These are phyloP conservation scores for Tribonema minus DNA, from an alignment of 108 stramenopile species.

Conservation along the genomic window DNA sequence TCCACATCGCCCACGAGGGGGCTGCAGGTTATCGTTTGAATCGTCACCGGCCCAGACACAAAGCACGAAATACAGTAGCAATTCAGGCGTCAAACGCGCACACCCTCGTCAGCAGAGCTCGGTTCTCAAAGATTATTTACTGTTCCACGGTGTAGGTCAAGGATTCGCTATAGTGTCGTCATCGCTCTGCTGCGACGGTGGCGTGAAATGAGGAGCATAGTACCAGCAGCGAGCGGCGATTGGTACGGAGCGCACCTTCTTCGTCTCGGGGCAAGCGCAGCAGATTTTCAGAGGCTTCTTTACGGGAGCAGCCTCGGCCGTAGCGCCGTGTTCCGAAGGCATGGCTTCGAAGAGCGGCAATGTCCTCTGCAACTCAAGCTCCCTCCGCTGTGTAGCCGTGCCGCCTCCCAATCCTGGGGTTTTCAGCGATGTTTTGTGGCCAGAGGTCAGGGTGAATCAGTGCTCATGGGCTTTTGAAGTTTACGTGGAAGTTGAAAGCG, in stretches of 20 bases:
- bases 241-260: slow-evolving; percentile 58
- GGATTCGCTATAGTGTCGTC: background rate
- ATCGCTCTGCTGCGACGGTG: background rate
- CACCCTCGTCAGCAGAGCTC: slow-evolving; percentile 18
- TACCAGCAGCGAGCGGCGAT: background rate
- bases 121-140: slow-evolving; percentile 42
- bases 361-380: background rate
- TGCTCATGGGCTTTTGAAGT: too few relatives aligned
- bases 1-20: background rate
- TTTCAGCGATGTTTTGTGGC: too few relatives aligned
- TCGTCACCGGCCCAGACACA: background rate
- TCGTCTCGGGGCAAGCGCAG: slow-evolving; percentile 96
- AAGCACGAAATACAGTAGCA: background rate
- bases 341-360: background rate
- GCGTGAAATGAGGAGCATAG: background rate
- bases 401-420: background rate
- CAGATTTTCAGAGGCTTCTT: slow-evolving; percentile 75
- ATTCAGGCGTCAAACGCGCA: background rate
- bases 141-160: slow-evolving; percentile 7
- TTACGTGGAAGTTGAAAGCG: too few relatives aligned
- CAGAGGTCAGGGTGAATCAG: too few relatives aligned
- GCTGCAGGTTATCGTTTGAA: slow-evolving; percentile 2
- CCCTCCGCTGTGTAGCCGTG: background rate
- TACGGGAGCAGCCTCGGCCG: background rate
- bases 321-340: background rate